Evolutionary conservation across 768 basidiomycete species (phyloP), one percentile per base, ranked within the genome.

Genomic region (Mycena sanguinolenta): DNA sequence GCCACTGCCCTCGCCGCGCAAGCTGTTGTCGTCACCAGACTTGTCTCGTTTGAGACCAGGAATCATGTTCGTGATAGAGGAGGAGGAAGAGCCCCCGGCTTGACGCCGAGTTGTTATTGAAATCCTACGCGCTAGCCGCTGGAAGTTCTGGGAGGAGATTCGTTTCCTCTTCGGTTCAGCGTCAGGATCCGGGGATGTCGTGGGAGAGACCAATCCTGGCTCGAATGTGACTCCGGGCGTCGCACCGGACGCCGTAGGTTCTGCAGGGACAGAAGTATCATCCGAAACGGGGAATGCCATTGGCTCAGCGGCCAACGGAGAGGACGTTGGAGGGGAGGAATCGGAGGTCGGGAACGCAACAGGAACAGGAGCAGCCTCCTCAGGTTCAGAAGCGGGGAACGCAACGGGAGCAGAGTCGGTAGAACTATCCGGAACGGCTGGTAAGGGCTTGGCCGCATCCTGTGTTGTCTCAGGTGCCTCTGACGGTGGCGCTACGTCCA

Each of bases 141-240:
- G 93, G 84, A 96, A 93, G 75, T 95, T 95, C 78, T 96, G 94
- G 30, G 93, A 92, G 12, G 93, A 91, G 67, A 93, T 94, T 23
- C 93, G 88, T 77, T 92, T 93, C 70, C 93, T 85, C 83, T 94
- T 94, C 38, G 89, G 89, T 75, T 93, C 93, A n/a, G 87, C 77
- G 4, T 92, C 92, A 1, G 85, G 85, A 75, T 94, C 92, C 7
- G 94, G 92, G 9, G 92, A 90, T 3, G 88, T 84, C n/a, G 91
- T 89, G 2, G 91, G 91, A 5, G 89, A 85, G 49, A 85, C 83
- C 54, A 87, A 81, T 58, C 82, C 84, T 19, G 85, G 81, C 68
- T 89, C 91, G 78, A 95, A 95, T 3, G 93, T 93, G 27, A 95
- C 91, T 42, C 82, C 89, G 27, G 85, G 85, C 23, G 76, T 57